A percentile compares a stretch with the other conserved stretches of the same genome.
These are phyloP conservation scores for Tubosaeta brunneosetosa DNA, from an alignment of 768 basidiomycete species.

Conservation along the genomic window DNA sequence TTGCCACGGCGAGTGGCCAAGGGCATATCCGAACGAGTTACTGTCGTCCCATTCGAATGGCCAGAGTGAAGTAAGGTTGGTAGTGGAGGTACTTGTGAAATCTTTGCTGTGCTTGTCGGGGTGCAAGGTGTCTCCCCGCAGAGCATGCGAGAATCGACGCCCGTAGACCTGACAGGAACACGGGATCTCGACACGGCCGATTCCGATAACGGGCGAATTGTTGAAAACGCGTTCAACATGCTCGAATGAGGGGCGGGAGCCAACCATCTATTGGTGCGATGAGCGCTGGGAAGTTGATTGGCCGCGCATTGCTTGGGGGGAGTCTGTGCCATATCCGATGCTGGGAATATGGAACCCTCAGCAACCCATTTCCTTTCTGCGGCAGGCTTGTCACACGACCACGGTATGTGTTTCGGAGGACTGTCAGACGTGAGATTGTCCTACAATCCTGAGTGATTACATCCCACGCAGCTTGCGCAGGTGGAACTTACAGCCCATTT, in stretches of 20 bases:
- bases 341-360: slow-evolving; percentile 28
- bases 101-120: neutral
- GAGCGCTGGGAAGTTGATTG: neutral
- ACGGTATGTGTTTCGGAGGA: slow-evolving; percentile 29
- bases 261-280: neutral
- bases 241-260: neutral
- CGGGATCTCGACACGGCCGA: slow-evolving; percentile 1
- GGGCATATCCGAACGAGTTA: slow-evolving; percentile 16
- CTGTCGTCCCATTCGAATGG: neutral
- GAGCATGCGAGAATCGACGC: neutral
- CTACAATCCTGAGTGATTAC: slow-evolving; percentile 14
- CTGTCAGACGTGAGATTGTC: slow-evolving; percentile 13
- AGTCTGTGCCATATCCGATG: slow-evolving; percentile 7
- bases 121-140: slow-evolving; percentile 3
- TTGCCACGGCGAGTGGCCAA: slow-evolving; percentile 39
- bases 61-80: neutral
- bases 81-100: neutral
- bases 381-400: slow-evolving; percentile 22
- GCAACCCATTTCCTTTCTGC: slow-evolving; percentile 25
- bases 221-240: neutral
- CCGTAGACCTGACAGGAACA: slow-evolving; percentile 8
- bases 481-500: slow-evolving; percentile 32
- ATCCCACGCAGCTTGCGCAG: neutral
- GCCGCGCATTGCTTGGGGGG: slow-evolving; percentile 1
- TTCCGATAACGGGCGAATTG: neutral